A percentile compares a stretch with the other conserved stretches of the same genome.
Conservation (phyloP, 176 grass and related monocot genomes). For the Ensete glaucum region DNA sequence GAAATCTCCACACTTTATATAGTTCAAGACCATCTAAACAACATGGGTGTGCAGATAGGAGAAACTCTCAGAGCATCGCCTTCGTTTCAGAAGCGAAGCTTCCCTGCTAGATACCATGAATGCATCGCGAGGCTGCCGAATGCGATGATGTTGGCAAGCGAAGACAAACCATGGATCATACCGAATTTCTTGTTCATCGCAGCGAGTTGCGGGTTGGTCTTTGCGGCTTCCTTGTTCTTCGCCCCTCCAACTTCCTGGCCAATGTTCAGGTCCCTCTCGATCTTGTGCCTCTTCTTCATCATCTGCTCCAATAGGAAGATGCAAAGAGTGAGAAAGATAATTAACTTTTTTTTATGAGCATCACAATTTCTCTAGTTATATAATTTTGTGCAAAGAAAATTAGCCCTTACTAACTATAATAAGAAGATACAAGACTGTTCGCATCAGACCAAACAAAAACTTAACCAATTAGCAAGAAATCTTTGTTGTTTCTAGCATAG, state of each 20-base stretch:
- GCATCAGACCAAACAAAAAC: no score
- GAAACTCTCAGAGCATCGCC: neutral
- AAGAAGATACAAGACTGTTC: no score
- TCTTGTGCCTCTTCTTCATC: constrained; percentile 99
- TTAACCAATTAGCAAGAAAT: no score
- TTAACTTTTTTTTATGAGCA: neutral
- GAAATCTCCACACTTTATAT: neutral
- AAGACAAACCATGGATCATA: constrained; percentile 89
- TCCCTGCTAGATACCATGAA: constrained; percentile 81
- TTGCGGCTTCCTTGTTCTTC: constrained; percentile 69
- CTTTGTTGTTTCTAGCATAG: no score
- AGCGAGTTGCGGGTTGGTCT: constrained; percentile 53
- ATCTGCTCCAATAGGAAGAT: constrained; percentile 31
- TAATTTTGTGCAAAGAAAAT: no score
- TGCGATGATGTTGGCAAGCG: constrained; percentile 80
- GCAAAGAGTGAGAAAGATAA: no score
- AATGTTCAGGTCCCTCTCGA: constrained; percentile 74
- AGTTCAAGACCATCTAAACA: neutral
- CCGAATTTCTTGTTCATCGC: constrained; percentile 94
- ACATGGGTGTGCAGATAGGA: neutral
- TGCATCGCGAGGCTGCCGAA: constrained; percentile 90
- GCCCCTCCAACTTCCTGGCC: constrained; percentile 85
- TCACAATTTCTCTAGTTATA: no score
- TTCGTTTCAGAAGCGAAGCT: constrained; percentile 58
- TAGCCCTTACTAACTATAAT: no score